Evolutionary conservation across 768 basidiomycete genomes (phyloP).

Genomic region (Suillus hirtellus): DNA sequence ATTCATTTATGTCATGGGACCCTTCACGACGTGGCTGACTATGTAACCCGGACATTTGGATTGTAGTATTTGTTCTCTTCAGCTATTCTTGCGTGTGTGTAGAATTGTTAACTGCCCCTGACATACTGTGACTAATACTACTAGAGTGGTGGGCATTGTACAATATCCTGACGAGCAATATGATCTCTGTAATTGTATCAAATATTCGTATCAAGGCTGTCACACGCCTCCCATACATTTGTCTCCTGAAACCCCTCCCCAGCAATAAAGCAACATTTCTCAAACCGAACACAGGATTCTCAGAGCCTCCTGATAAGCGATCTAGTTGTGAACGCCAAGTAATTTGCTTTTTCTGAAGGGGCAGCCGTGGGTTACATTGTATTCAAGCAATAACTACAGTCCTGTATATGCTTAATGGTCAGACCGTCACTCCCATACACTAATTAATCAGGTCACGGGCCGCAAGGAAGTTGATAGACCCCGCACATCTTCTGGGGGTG

Average conservation of each 20-base stretch:
- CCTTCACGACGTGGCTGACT: slow-evolving; percentile 39
- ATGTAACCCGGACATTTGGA: too few species aligned
- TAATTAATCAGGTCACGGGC: neutral
- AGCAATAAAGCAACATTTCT: neutral
- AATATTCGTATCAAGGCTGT: neutral
- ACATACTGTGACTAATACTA: neutral
- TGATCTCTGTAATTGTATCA: neutral
- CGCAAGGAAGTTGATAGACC: neutral
- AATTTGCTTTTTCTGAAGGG: slow-evolving; percentile 15
- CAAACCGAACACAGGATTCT: neutral
- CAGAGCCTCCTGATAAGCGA: slow-evolving; percentile 3
- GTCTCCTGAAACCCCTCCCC: neutral
- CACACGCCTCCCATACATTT: neutral
- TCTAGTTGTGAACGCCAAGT: slow-evolving; percentile 1
- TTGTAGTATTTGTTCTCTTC: neutral
- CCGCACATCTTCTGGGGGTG: neutral
- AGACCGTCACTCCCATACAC: neutral
- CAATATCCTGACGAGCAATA: neutral
- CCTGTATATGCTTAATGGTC: neutral
- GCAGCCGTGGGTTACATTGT: neutral
- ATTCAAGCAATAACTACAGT: neutral
- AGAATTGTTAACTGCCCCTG: neutral
- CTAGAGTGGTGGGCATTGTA: neutral
- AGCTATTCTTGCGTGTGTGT: neutral
- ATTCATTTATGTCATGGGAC: slow-evolving; percentile 66